These are phyloP conservation scores for Zygoascus flipseniorum DNA, from an alignment of 805 yeast species.

Conservation along the genomic window DNA sequence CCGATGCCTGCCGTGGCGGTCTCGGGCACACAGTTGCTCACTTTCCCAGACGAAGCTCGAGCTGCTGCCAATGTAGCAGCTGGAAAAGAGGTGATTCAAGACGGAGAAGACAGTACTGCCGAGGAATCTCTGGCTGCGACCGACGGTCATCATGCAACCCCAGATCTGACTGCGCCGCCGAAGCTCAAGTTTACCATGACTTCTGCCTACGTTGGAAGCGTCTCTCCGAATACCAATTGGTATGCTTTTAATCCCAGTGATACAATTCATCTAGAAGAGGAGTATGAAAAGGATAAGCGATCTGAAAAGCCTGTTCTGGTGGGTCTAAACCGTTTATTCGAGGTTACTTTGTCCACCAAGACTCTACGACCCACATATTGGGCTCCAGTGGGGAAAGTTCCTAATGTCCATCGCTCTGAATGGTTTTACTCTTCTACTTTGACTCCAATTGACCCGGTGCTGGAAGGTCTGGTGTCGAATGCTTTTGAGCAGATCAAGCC, in stretches of 20 bases:
- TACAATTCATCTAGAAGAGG: constrained; percentile 20
- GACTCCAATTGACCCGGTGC: constrained; percentile 28
- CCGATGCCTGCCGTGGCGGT: constrained; percentile 12
- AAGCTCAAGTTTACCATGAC: constrained; percentile 20
- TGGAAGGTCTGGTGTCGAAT: constrained; percentile 21
- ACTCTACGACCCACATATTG: constrained; percentile 32
- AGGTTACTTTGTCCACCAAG: constrained; percentile 16
- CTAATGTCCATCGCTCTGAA: constrained; percentile 26
- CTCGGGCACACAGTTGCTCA: not conserved
- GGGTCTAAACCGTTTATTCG: constrained; percentile 25
- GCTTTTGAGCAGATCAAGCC: constrained; percentile 20
- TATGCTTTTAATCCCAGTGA: constrained; percentile 32
- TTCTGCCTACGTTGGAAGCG: constrained; percentile 18
- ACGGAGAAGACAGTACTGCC: not conserved
- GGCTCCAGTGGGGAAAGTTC: constrained; percentile 25
- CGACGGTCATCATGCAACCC: not conserved
- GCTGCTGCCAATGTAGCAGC: not conserved
- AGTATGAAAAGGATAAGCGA: constrained; percentile 3
- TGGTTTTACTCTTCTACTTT: constrained; percentile 32
- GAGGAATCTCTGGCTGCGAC: not conserved
- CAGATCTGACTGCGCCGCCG: constrained; percentile 3
- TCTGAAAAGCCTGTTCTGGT: constrained; percentile 19
- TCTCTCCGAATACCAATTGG: constrained; percentile 27
- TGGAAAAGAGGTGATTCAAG: not conserved
- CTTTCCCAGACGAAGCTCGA: not conserved